Percentiles rank a stretch among this genome's conserved stretches.
Evolutionary conservation across 495 filamentous ascomycete genomes (phyloP).

Genomic region (Clavariopsis aquatica): DNA sequence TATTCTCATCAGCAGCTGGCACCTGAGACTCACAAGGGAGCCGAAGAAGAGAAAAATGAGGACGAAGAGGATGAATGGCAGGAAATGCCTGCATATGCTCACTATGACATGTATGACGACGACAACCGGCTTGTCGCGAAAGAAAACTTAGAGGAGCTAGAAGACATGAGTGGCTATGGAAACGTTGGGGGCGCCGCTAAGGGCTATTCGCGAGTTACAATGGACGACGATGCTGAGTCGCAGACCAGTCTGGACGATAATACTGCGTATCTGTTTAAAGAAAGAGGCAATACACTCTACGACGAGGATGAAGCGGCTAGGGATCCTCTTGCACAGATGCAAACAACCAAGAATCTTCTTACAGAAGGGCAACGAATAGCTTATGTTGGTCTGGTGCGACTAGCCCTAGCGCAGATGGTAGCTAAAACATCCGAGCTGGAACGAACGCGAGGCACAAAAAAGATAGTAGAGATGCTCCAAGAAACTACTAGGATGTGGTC

Average conservation of each 20-base stretch:
- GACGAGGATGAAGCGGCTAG: slow-evolving; percentile 70
- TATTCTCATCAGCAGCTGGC: slow-evolving; percentile 89
- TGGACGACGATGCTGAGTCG: slow-evolving; percentile 92
- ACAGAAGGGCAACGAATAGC: slow-evolving; percentile 96
- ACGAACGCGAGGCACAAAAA: slow-evolving; percentile 59
- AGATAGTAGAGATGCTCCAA: slow-evolving; percentile 63
- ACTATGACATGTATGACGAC: slow-evolving; percentile 94
- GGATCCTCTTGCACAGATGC: slow-evolving; percentile 84
- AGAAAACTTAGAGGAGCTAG: slow-evolving; percentile 69
- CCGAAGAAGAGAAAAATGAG: slow-evolving; percentile 54
- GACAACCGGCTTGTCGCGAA: slow-evolving; percentile 81
- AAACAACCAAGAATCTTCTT: slow-evolving; percentile 92
- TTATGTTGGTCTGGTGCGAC: slow-evolving; percentile 84
- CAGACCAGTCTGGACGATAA: slow-evolving; percentile 97
- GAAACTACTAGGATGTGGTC: slow-evolving; percentile 93
- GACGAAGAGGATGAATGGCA: slow-evolving; percentile 77
- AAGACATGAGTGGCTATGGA: slow-evolving; percentile 70
- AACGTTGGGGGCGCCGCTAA: slow-evolving; percentile 84
- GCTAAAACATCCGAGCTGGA: slow-evolving; percentile 63
- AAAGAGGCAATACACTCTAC: slow-evolving; percentile 59
- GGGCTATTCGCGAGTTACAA: slow-evolving; percentile 88
- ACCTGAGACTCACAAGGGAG: slow-evolving; percentile 47
- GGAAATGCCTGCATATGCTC: slow-evolving; percentile 87
- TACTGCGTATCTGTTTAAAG: slow-evolving; percentile 91
- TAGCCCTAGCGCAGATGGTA: slow-evolving; percentile 76